A percentile compares a stretch with the other conserved stretches of the same genome.
These are phyloP conservation scores for Quercus tomentella DNA, from an alignment of 331 rosid species.

Conservation along the genomic window DNA sequence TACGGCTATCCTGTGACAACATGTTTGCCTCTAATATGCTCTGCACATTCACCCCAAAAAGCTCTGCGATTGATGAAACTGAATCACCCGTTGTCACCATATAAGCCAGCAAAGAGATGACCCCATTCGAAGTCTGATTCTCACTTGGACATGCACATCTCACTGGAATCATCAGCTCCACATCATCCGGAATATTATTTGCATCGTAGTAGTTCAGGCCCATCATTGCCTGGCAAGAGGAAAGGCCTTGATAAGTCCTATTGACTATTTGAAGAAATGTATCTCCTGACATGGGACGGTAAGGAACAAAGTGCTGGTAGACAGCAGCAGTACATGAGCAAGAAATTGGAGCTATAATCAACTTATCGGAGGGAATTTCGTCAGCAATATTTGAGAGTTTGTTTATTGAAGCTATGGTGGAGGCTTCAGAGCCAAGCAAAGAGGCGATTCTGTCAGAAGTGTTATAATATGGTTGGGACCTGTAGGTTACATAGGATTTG, in stretches of 20 bases:
- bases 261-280: slow-evolving; percentile 16
- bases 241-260: slow-evolving; percentile 38
- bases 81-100: slow-evolving; percentile 23
- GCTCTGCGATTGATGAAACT: slow-evolving; percentile 18
- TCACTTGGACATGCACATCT: slow-evolving; percentile 42
- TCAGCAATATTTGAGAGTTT: slow-evolving; percentile 9
- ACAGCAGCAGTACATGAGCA: slow-evolving; percentile 41
- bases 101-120: slow-evolving; percentile 22
- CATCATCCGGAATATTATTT: not conserved
- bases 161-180: slow-evolving; percentile 33
- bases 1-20: not conserved
- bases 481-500: slow-evolving; percentile 37
- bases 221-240: slow-evolving; percentile 44
- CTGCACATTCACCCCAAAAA: slow-evolving; percentile 22
- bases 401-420: slow-evolving; percentile 39
- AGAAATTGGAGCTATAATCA: slow-evolving; percentile 18
- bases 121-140: slow-evolving; percentile 22
- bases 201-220: slow-evolving; percentile 42
- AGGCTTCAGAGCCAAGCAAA: slow-evolving; percentile 46
- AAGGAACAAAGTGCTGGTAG: slow-evolving; percentile 24
- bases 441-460: slow-evolving; percentile 31
- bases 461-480: slow-evolving; percentile 31
- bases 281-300: slow-evolving; percentile 6
- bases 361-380: slow-evolving; percentile 19
- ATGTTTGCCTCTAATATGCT: slow-evolving; percentile 30